phyloP scores from a whole-genome alignment of 805 yeast genomes.

The Saturnispora saitoi region DNA sequence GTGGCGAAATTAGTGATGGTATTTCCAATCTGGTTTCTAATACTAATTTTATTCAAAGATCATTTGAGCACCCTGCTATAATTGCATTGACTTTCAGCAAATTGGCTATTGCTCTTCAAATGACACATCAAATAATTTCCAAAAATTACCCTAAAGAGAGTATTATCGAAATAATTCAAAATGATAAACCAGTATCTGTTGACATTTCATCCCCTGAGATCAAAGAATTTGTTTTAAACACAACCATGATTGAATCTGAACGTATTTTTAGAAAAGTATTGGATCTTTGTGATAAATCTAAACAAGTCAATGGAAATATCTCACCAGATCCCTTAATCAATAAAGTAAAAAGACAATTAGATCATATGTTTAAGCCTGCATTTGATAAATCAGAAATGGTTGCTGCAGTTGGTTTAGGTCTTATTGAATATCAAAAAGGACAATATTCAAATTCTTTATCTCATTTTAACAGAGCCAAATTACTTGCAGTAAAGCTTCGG shows the following conservation, averaged over 20 bases:
- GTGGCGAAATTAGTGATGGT: conserved; percentile 19
- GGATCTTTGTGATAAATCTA: conserved; percentile 13
- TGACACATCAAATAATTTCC: conserved; percentile 12
- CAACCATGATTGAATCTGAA: conserved; percentile 14
- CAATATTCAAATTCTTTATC: conserved; percentile 8
- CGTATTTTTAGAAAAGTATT: conserved; percentile 13
- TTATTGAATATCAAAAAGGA: conserved; percentile 12
- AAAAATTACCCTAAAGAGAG: conserved; percentile 10
- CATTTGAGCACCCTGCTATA: conserved; percentile 18
- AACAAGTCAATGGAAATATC: conserved; percentile 1
- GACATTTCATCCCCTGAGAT: conserved; percentile 12
- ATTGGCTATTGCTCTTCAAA: conserved; percentile 16
- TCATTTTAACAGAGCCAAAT: conserved; percentile 14
- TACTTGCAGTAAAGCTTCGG: conserved; percentile 11
- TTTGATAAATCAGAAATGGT: conserved; percentile 19
- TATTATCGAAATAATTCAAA: conserved; percentile 10
- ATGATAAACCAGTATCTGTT: conserved; percentile 9
- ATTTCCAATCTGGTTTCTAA: conserved; percentile 15
- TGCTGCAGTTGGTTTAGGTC: conserved; percentile 16
- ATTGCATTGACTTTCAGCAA: conserved; percentile 15
- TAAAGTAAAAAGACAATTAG: conserved; percentile 10
- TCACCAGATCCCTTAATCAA: conserved; percentile 1
- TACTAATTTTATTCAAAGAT: conserved; percentile 14
- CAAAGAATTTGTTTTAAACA: conserved; percentile 13
- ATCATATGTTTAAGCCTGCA: conserved; percentile 15